Evolutionary conservation across 2,329 filamentous ascomycete genomes (phyloP).

Genomic region (Trichoderma gracile): DNA sequence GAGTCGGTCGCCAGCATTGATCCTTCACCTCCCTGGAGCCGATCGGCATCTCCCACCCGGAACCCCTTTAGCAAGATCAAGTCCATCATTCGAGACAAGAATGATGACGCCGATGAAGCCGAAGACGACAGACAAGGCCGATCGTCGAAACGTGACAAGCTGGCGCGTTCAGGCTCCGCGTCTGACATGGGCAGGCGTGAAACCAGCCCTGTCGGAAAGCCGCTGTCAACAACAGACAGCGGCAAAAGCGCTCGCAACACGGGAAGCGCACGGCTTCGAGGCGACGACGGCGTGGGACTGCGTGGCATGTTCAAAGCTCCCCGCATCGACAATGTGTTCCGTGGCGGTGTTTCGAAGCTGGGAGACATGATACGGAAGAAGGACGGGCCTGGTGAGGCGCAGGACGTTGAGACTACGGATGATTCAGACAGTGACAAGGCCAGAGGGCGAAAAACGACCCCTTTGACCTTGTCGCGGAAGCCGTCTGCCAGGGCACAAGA

Average conservation of each 20-base stretch:
- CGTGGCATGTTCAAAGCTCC: constrained; percentile 77
- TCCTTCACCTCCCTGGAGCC: constrained; percentile 62
- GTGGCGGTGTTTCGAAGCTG: constrained; percentile 57
- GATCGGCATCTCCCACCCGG: constrained; percentile 63
- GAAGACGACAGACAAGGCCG: constrained; percentile 39
- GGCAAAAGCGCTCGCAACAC: constrained; percentile 36
- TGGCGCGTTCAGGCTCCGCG: constrained; percentile 32
- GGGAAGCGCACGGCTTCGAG: constrained; percentile 49
- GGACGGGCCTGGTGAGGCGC: constrained; percentile 42
- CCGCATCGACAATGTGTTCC: constrained; percentile 71
- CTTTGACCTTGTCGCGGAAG: constrained; percentile 40
- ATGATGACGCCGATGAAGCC: constrained; percentile 43
- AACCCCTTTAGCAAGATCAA: constrained; percentile 60
- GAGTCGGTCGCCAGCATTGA: constrained; percentile 63
- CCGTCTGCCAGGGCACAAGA: constrained; percentile 39
- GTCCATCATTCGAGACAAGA: constrained; percentile 57
- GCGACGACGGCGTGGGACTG: constrained; percentile 38
- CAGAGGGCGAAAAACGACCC: constrained; percentile 43
- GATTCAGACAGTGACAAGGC: constrained; percentile 51
- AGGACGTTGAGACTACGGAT: constrained; percentile 47
- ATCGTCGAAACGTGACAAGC: constrained; percentile 35
- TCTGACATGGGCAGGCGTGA: constrained; percentile 25
- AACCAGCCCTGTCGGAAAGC: constrained; percentile 36
- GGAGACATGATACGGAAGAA: constrained; percentile 60
- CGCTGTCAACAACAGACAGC: constrained; percentile 34